Evolutionary conservation across 1,284 basidiomycete genomes (phyloP), one percentile per base, ranked within the genome.

Genomic region (Sporisorium sorghi): DNA sequence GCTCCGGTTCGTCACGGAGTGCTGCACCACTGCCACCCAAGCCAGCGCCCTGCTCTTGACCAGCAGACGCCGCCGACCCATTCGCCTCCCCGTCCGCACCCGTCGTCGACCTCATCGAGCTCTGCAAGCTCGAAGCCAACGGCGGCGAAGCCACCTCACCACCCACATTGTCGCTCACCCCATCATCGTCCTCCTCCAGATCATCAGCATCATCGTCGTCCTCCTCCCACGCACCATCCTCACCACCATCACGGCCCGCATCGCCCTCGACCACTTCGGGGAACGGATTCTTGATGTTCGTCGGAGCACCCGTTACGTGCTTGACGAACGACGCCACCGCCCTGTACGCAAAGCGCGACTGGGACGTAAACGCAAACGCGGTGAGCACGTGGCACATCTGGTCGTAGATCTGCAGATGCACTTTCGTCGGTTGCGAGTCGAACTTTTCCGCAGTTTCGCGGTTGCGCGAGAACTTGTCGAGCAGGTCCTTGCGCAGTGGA

Each of bases 341-440:
- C 2, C 86, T 70, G 69, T 83, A 86, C 39, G 80, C 85, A 62
- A 84, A 86, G 54, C 83, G 80, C 26, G 85, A 85, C 30, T 85
- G 83, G 15, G 79, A 82, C 2, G 86, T 85, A 55, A 86, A 86
- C 0, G 85, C 82, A 66, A 87, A 86, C 30, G 86, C 73, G 5
- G 86, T 84, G 8, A 87, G 73, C 42, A 86, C 86, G 79, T 88
- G 88, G 68, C 87, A 88, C 48, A 86, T 86, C 24, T 86, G 87
- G 52, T 83, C 81, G 59, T 77, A 84, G 43, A 84, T 66, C 84
- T 99, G 96, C 12, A 99, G 86, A 85, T 99, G 96, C 15, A 98
- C 93, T 64, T 92, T 89, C 0, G 96, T 97, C 0, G 93, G 90
- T 2, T 85, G 87, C 77, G 88, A 87, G 11, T 86, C 84, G 73